phyloP scores from a whole-genome alignment of 2,329 filamentous ascomycete species.

The Diaporthe batatas region DNA sequence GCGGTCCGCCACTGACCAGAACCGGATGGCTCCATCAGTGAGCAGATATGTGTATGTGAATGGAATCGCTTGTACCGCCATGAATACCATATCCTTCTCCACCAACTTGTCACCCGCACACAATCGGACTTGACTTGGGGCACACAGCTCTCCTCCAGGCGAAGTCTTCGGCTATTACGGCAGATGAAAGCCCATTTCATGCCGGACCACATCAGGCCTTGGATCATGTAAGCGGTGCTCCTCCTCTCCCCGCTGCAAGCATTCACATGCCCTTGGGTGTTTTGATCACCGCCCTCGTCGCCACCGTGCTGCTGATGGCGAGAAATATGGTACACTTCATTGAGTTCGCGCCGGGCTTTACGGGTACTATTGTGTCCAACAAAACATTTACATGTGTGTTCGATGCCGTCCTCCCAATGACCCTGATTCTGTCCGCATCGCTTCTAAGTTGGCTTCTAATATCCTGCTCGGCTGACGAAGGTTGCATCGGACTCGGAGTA shows the following conservation, averaged over 20 bases:
- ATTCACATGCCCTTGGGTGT: constrained; percentile 58
- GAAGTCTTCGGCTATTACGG: constrained; percentile 53
- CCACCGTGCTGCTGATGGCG: constrained; percentile 41
- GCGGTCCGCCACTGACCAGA: neutral
- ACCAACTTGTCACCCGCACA: neutral
- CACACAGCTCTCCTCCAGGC: constrained; percentile 48
- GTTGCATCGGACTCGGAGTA: constrained; percentile 16
- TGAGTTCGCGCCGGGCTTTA: constrained; percentile 44
- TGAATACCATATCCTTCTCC: neutral
- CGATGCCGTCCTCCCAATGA: constrained; percentile 42
- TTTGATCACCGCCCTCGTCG: constrained; percentile 48
- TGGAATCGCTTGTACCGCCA: neutral
- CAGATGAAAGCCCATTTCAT: constrained; percentile 45
- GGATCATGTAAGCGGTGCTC: constrained; percentile 55
- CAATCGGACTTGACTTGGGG: constrained; percentile 5
- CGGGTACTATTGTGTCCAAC: constrained; percentile 36
- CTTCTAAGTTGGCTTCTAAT: constrained; percentile 43
- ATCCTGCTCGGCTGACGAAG: constrained; percentile 38
- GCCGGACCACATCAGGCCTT: constrained; percentile 46
- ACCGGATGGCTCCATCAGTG: neutral
- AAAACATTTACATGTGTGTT: constrained; percentile 42
- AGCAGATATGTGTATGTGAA: constrained; percentile 4
- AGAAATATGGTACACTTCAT: constrained; percentile 44
- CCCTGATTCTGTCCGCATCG: constrained; percentile 40
- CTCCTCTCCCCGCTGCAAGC: constrained; percentile 56